These are phyloP conservation scores for Cerioporus squamosus DNA, from an alignment of 1,284 basidiomycete genomes.

Conservation along the genomic window DNA sequence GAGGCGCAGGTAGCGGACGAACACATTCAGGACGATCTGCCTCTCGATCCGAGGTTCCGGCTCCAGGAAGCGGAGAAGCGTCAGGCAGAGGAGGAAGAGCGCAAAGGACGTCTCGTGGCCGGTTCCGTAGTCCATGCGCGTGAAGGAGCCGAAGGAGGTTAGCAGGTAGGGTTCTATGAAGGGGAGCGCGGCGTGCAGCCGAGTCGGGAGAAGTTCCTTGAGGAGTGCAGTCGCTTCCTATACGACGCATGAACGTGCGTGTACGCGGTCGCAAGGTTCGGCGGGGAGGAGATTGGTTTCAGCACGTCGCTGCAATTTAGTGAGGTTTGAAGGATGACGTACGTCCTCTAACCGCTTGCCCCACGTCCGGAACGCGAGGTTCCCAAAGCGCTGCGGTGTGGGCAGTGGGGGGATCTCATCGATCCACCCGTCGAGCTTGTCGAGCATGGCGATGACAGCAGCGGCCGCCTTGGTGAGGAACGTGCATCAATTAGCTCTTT, in stretches of 20 bases:
- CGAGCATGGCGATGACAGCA: slow-evolving; percentile 42
- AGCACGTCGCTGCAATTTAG: too few relatives aligned
- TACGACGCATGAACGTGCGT: slow-evolving; percentile 1
- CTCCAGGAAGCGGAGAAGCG: slow-evolving; percentile 64
- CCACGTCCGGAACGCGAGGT: slow-evolving; percentile 91
- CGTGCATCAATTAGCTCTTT: too few relatives aligned
- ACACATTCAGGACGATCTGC: slow-evolving; percentile 66
- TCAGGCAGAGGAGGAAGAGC: slow-evolving; percentile 75
- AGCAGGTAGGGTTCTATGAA: slow-evolving; percentile 79
- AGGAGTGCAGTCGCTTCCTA: slow-evolving; percentile 72
- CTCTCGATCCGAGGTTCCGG: slow-evolving; percentile 60
- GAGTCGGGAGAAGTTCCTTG: slow-evolving; percentile 48
- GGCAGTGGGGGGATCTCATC: slow-evolving; percentile 79
- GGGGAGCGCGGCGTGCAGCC: slow-evolving; percentile 52
- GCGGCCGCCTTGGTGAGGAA: neutral
- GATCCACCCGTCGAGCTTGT: slow-evolving; percentile 79
- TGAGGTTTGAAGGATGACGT: too few relatives aligned
- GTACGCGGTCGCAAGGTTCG: neutral
- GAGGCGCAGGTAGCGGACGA: slow-evolving; percentile 79
- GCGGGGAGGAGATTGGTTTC: too few relatives aligned
- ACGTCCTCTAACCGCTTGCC: slow-evolving; percentile 82
- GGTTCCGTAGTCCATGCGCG: slow-evolving; percentile 94
- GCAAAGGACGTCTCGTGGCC: slow-evolving; percentile 93
- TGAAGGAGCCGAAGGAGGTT: slow-evolving; percentile 89
- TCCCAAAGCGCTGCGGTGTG: slow-evolving; percentile 93